These are phyloP conservation scores for Rhynchospora breviuscula DNA, from an alignment of 176 grass and related monocot species.

Conservation along the genomic window DNA sequence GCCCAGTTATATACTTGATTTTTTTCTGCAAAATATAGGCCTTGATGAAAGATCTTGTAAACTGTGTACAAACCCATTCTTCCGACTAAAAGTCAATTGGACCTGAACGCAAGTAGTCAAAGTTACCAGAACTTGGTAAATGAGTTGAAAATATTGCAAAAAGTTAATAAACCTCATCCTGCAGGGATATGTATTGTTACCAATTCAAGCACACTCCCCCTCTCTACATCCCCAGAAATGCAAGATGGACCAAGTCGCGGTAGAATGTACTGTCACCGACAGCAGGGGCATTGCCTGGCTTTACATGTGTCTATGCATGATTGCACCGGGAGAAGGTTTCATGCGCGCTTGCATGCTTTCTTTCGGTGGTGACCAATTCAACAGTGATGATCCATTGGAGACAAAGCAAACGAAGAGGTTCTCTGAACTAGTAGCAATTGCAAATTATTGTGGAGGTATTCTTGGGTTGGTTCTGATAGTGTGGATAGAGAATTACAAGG, in stretches of 20 bases:
- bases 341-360: constrained; percentile 43
- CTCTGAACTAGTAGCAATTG: constrained; percentile 53
- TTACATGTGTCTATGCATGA: constrained; percentile 37
- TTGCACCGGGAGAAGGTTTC: constrained; percentile 46
- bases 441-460: constrained; percentile 41
- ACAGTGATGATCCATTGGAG: constrained; percentile 34
- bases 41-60: neutral
- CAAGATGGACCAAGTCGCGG: constrained; percentile 12
- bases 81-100: too few species aligned
- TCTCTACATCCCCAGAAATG: constrained; percentile 45
- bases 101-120: too few species aligned
- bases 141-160: neutral
- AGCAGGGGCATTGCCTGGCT: constrained; percentile 32
- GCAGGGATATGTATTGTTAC: constrained; percentile 50
- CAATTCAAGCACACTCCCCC: constrained; percentile 44
- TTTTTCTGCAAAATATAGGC: neutral
- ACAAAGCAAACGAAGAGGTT: constrained; percentile 33
- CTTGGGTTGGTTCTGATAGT: constrained; percentile 45
- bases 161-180: neutral
- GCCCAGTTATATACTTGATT: neutral
- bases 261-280: constrained; percentile 26
- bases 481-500: constrained; percentile 46
- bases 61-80: too few species aligned
- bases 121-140: too few species aligned
- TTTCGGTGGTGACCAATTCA: constrained; percentile 56